Evolutionary conservation across 768 basidiomycete species (phyloP).

Genomic region (Antrodiella citrinella): DNA sequence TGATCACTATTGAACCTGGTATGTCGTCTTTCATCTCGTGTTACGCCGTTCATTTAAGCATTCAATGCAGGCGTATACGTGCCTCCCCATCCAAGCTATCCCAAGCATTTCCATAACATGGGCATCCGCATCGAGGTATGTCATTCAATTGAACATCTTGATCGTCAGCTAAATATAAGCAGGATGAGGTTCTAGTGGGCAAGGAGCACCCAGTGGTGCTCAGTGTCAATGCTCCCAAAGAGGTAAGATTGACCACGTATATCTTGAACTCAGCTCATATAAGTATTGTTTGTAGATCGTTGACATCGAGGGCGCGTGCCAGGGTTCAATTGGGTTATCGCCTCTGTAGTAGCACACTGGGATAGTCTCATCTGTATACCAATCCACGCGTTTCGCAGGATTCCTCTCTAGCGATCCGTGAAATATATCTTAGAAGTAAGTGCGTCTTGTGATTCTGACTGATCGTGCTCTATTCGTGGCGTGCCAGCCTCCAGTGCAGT

Average conservation of each 20-base stretch:
- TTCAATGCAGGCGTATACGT: slow-evolving; percentile 67
- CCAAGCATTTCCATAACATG: slow-evolving; percentile 82
- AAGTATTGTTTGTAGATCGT: slow-evolving; percentile 40
- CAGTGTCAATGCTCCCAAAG: slow-evolving; percentile 72
- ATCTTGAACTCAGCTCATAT: not conserved
- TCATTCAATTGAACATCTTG: not conserved
- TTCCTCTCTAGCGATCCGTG: no score
- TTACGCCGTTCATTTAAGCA: not conserved
- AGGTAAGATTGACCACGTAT: slow-evolving; percentile 35
- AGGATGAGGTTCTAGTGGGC: slow-evolving; percentile 72
- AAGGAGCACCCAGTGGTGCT: slow-evolving; percentile 54
- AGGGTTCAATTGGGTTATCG: slow-evolving; percentile 59
- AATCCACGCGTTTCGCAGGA: no score
- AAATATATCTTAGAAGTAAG: no score
- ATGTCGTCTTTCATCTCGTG: slow-evolving; percentile 6
- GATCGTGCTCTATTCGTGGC: no score
- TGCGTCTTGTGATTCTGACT: no score
- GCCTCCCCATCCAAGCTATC: slow-evolving; percentile 70
- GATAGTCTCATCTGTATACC: no score
- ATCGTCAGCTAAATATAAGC: slow-evolving; percentile 12
- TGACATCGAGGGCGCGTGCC: slow-evolving; percentile 77
- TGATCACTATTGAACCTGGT: slow-evolving; percentile 90
- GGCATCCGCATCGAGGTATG: slow-evolving; percentile 85
- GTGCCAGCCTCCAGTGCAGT: no score
- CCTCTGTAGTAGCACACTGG: no score